Evolutionary conservation across 2,329 filamentous ascomycete genomes (phyloP).

Genomic region (Westerdykella ornata): DNA sequence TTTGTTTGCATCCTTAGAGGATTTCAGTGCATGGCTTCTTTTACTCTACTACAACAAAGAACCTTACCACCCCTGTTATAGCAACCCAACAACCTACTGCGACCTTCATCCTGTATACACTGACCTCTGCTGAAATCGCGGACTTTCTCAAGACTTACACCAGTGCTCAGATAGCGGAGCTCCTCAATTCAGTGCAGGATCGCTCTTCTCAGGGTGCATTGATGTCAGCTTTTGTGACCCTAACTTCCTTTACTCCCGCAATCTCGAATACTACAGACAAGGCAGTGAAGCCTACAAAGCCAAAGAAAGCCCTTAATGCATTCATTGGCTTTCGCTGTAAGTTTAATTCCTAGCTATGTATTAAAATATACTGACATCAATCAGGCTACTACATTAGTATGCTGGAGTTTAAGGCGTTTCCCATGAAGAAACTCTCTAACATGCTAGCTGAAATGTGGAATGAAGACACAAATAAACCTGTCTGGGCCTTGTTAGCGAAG

Average conservation of each 20-base stretch:
- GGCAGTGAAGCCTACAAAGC: conserved; percentile 5
- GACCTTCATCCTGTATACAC: conserved; percentile 2
- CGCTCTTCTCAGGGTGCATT: conserved; percentile 13
- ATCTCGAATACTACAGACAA: not conserved
- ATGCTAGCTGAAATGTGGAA: conserved; percentile 47
- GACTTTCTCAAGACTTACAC: conserved; percentile 11
- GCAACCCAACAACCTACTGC: not conserved
- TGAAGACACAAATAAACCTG: conserved; percentile 45
- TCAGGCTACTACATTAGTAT: conserved; percentile 45
- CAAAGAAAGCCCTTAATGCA: conserved; percentile 30
- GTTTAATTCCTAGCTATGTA: conserved; percentile 2
- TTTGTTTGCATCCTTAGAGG: conserved; percentile 1
- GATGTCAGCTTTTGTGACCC: conserved; percentile 7
- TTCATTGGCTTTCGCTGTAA: conserved; percentile 35
- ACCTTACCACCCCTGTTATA: not conserved
- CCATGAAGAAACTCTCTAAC: conserved; percentile 50
- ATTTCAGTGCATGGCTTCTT: conserved; percentile 2
- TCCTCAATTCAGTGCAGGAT: conserved; percentile 11
- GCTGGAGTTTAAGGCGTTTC: conserved; percentile 38
- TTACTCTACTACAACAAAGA: conserved; percentile 5
- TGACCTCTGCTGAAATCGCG: conserved; percentile 12
- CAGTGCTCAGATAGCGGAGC: conserved; percentile 12
- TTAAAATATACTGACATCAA: conserved; percentile 24
- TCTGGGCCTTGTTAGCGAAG: conserved; percentile 50
- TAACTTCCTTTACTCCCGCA: conserved; percentile 1